Conservation (phyloP, 2,329 filamentous ascomycete species). For the Davidsoniella eucalypti region DNA sequence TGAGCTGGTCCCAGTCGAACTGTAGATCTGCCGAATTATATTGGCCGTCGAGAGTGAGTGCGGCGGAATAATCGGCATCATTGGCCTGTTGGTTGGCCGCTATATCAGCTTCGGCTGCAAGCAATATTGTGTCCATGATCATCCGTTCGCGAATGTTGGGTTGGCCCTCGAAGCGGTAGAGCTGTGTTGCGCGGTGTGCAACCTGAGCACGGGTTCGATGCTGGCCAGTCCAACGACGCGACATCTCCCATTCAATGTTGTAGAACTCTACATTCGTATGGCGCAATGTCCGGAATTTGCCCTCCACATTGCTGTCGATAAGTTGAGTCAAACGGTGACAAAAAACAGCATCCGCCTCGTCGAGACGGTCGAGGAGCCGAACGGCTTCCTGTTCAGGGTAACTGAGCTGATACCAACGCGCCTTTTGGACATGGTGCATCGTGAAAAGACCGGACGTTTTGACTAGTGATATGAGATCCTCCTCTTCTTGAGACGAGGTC, state of each 20-base stretch:
- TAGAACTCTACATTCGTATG: slow-evolving; percentile 11
- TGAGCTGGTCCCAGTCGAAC: slow-evolving; percentile 2
- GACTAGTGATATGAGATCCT: slow-evolving; percentile 17
- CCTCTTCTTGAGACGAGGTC: slow-evolving; percentile 24
- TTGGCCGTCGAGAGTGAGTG: too few relatives aligned
- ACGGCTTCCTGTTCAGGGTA: slow-evolving; percentile 24
- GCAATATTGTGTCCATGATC: not conserved
- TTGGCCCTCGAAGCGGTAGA: slow-evolving; percentile 10
- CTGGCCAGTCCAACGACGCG: slow-evolving; percentile 10
- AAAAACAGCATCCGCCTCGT: slow-evolving; percentile 18
- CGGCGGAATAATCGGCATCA: too few relatives aligned
- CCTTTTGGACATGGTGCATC: slow-evolving; percentile 29
- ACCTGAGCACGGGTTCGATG: slow-evolving; percentile 1
- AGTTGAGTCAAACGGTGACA: slow-evolving; percentile 9
- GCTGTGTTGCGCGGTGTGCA: slow-evolving; percentile 6
- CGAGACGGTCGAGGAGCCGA: slow-evolving; percentile 14
- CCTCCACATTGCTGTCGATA: not conserved
- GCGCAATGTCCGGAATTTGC: slow-evolving; percentile 1
- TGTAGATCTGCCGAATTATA: slow-evolving; percentile 1
- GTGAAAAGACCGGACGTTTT: slow-evolving; percentile 26
- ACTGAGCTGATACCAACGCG: slow-evolving; percentile 25
- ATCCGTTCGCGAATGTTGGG: slow-evolving; percentile 1
- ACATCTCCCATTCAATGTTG: slow-evolving; percentile 12
- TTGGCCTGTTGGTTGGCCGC: too few relatives aligned
- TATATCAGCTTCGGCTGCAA: not conserved